Base-by-base conservation (phyloP, 106 monocot genomes). In the Apostasia ramifera region DNA sequence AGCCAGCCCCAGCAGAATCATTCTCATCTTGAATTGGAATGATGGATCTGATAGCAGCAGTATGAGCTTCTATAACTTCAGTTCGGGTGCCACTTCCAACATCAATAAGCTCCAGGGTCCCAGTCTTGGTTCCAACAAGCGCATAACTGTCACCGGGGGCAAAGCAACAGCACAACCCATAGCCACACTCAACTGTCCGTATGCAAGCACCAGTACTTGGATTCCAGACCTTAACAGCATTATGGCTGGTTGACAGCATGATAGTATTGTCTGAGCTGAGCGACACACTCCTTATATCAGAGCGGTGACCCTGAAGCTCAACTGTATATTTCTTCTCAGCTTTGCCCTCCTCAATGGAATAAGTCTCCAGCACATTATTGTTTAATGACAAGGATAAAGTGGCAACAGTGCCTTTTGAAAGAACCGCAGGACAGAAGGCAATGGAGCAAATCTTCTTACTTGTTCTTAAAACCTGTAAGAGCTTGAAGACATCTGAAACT, bases 161-260 rank as follows among this genome's bases (percentile, higher is more conserved):
- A 70, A 98, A 93, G 39, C 73, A 74, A 78, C 92, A 81, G 49
- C 93, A 98, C 47, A 98, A 61, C 6, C 98, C 98, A 81, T 83
- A 92, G 6, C 81, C 90, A 52, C 90, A 93, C 3, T 98, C 90
- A 68, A 98, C 77, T 4, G 98, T 98, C 12, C 89, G 83, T 37
- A 98, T 76, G 66, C 98, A 98, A 70, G 70, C 63, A 40, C 92
- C 98, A 47, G 90, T 87, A 45, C 85, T 86, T 37, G 90, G 87
- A 67, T 98, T 98, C 98, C 98, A 98, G 70, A 98, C 87, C 75
- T 98, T 98, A 3, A 85, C 87, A 53, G 86, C 79, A 85, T 93
- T 98, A 63, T 98, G 93, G 61, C 98, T 93, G 26, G 93, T 98
- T 39, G 98, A 98, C 77, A 98, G 59, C 66, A 98, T 67, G 41